Percentiles rank a stretch among this genome's conserved stretches.
These are phyloP conservation scores for Apiospora kogelbergensis DNA, from an alignment of 2,329 filamentous ascomycete species.

Conservation along the genomic window DNA sequence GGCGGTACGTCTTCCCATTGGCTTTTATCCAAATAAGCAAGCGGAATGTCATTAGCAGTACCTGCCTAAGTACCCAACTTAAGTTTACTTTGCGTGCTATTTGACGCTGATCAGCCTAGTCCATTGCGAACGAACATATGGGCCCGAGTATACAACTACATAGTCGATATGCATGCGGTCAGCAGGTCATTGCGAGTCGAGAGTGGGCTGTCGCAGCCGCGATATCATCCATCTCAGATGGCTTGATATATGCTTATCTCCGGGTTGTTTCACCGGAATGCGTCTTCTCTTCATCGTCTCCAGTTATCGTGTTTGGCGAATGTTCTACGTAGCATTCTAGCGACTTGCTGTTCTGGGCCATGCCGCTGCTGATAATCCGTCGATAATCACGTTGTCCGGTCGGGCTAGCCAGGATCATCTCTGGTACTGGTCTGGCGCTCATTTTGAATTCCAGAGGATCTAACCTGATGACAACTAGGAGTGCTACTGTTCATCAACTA, in stretches of 20 bases:
- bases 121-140: too few species aligned
- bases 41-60: neutral
- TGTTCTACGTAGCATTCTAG: constrained; percentile 2
- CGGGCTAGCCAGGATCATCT: neutral
- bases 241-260: constrained; percentile 1
- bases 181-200: neutral
- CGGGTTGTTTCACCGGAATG: neutral
- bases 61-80: neutral
- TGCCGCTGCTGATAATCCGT: constrained; percentile 4
- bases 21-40: neutral
- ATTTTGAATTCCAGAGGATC: constrained; percentile 9
- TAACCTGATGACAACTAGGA: neutral
- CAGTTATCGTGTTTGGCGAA: neutral
- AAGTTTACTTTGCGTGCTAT: neutral
- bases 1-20: neutral
- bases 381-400: constrained; percentile 5
- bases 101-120: neutral
- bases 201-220: neutral
- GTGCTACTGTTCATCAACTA: neutral
- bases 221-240: neutral
- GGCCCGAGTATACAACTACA: neutral
- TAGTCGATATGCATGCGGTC: neutral
- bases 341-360: neutral
- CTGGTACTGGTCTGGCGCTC: neutral
- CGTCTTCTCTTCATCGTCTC: neutral